Percentiles rank a stretch among this genome's conserved stretches.
These are phyloP conservation scores for Dryadomyces sulphureus DNA, from an alignment of 2,329 filamentous ascomycete species.

Conservation along the genomic window DNA sequence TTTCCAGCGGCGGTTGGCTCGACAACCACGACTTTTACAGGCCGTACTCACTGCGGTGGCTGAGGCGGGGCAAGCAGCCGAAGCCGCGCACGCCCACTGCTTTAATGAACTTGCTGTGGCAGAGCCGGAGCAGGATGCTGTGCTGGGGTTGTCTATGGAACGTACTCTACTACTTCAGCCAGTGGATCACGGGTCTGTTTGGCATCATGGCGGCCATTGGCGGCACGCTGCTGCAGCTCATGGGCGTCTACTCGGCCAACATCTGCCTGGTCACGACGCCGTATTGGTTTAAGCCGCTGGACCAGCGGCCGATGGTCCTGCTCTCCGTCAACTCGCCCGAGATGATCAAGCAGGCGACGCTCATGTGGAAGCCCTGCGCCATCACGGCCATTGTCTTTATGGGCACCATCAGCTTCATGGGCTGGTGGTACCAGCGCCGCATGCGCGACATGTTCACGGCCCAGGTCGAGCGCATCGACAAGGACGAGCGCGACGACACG, in stretches of 20 bases:
- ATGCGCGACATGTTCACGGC: constrained; percentile 13
- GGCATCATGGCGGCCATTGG: constrained; percentile 23
- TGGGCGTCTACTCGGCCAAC: constrained; percentile 14
- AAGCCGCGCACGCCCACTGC: constrained; percentile 3
- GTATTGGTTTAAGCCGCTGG: constrained; percentile 10
- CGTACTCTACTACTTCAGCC: constrained; percentile 8
- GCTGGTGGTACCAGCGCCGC: constrained; percentile 16
- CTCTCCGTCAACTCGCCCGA: constrained; percentile 10
- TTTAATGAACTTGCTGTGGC: neutral
- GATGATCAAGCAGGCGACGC: constrained; percentile 9
- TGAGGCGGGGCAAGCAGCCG: constrained; percentile 1
- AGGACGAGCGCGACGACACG: constrained; percentile 4
- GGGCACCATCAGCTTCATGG: constrained; percentile 12
- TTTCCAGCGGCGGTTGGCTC: constrained; percentile 11
- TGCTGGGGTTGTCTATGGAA: constrained; percentile 11
- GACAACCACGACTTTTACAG: constrained; percentile 10
- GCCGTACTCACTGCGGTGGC: constrained; percentile 9
- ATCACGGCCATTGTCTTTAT: constrained; percentile 14
- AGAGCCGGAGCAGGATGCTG: neutral
- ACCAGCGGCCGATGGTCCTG: constrained; percentile 5
- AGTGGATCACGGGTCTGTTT: constrained; percentile 17
- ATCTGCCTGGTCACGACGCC: constrained; percentile 11
- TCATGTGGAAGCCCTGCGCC: constrained; percentile 11
- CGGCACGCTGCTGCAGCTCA: constrained; percentile 14
- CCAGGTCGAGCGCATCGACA: constrained; percentile 6